Evolutionary conservation across 1,284 basidiomycete genomes (phyloP).

Genomic region (Volvariella surrecta): DNA sequence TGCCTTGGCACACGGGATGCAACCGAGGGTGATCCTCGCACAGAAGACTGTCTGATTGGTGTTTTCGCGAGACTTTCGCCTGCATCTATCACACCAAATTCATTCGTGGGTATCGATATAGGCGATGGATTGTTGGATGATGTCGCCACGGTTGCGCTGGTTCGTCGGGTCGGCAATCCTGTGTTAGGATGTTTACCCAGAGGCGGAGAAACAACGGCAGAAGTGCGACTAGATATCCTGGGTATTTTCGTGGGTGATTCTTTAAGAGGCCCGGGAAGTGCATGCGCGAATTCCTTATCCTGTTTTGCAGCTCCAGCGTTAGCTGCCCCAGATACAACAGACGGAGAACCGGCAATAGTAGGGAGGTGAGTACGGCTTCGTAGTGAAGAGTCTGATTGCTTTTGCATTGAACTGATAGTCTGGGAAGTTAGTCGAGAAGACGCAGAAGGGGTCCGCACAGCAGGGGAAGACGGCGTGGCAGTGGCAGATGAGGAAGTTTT

Average conservation of each 20-base stretch:
- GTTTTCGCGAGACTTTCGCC: conserved; percentile 35
- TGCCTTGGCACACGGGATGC: conserved; percentile 62
- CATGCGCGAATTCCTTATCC: conserved; percentile 46
- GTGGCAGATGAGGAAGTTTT: conserved; percentile 45
- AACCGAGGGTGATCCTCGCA: conserved; percentile 52
- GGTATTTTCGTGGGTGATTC: conserved; percentile 94
- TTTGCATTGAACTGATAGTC: conserved; percentile 73
- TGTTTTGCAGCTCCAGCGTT: conserved; percentile 41
- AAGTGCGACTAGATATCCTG: conserved; percentile 76
- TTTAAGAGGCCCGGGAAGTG: conserved; percentile 46
- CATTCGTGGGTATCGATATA: conserved; percentile 43
- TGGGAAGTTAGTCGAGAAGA: conserved; percentile 63
- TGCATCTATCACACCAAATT: conserved; percentile 73
- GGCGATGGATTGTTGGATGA: conserved; percentile 62
- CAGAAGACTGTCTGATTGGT: conserved; percentile 28
- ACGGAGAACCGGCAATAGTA: conserved; percentile 86
- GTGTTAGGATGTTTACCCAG: conserved; percentile 38
- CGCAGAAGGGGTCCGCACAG: conserved; percentile 34
- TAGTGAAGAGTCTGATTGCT: conserved; percentile 71
- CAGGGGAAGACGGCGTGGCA: conserved; percentile 34
- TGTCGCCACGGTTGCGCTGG: conserved; percentile 48
- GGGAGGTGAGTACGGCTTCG: conserved; percentile 71
- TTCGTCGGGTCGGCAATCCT: conserved; percentile 43
- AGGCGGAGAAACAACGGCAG: conserved; percentile 58
- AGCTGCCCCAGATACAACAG: conserved; percentile 55